phyloP scores from a whole-genome alignment of 768 basidiomycete genomes.

The Tylopilus vinaceipallidus region DNA sequence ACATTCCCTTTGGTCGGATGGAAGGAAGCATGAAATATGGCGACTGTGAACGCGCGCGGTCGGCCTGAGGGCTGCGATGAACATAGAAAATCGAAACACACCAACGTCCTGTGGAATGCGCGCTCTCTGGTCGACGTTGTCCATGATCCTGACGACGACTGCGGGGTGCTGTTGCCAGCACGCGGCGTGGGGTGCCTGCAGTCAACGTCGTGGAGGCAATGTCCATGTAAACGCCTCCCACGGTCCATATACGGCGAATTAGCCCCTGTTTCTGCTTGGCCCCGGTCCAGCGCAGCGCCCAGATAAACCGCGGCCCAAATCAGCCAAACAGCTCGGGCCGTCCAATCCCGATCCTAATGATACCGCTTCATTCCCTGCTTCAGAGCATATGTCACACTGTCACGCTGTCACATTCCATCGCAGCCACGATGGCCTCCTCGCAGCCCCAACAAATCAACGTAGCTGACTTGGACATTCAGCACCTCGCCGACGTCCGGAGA shows the following conservation, averaged over 20 bases:
- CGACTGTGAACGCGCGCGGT: conserved; percentile 43
- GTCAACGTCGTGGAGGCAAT: conserved; percentile 24
- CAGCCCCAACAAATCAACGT: conserved; percentile 75
- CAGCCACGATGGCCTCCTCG: conserved; percentile 34
- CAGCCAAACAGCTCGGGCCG: too few relatives aligned
- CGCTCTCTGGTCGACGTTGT: conserved; percentile 28
- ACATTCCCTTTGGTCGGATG: conserved; percentile 81
- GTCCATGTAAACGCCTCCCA: conserved; percentile 21
- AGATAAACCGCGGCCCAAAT: too few relatives aligned
- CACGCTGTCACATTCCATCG: conserved; percentile 9
- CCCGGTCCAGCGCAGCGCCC: too few relatives aligned
- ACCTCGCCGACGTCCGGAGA: conserved; percentile 84
- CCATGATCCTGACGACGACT: conserved; percentile 22
- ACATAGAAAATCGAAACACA: conserved; percentile 21
- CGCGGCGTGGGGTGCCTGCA: conserved; percentile 18
- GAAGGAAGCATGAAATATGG: conserved; percentile 82
- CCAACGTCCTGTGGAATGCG: conserved; percentile 55
- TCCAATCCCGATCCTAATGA: too few relatives aligned
- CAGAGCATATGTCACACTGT: neutral
- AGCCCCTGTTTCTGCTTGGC: conserved; percentile 9
- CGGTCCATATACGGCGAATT: conserved; percentile 26
- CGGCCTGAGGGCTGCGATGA: neutral
- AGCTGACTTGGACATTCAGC: conserved; percentile 78
- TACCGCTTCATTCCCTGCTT: too few relatives aligned
- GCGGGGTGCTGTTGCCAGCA: conserved; percentile 23